A percentile compares a stretch with the other conserved stretches of the same genome.
Evolutionary conservation across 306 rosid species (phyloP).

Genomic region (Casuarina equisetifolia): DNA sequence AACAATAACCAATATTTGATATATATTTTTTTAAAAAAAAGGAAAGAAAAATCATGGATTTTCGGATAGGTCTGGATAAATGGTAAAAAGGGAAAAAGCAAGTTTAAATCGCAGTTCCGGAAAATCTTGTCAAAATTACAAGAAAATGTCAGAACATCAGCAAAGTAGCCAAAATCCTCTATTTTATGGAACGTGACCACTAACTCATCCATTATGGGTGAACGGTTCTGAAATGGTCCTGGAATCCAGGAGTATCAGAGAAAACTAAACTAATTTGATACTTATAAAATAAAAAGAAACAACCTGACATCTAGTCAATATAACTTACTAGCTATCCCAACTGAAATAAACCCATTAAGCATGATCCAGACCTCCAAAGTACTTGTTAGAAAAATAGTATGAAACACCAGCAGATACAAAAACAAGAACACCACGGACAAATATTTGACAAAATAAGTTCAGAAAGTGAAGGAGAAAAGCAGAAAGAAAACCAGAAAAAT

Average conservation of each 20-base stretch:
- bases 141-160: not conserved
- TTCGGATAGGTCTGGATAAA: not conserved
- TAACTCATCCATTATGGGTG: not conserved
- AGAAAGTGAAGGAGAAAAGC: not conserved
- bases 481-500: not conserved
- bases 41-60: not conserved
- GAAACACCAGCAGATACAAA: not conserved
- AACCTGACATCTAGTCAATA: not conserved
- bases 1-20: not conserved
- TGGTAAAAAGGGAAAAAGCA: not conserved
- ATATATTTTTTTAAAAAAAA: not conserved
- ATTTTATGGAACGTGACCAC: not conserved
- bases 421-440: not conserved
- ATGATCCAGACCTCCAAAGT: not conserved
- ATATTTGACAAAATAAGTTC: not conserved
- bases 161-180: conserved; percentile 6
- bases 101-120: conserved; percentile 13
- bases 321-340: not conserved
- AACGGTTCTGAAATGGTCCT: not conserved
- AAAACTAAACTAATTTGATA: not conserved
- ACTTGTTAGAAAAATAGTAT: not conserved
- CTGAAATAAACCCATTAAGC: not conserved
- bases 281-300: not conserved
- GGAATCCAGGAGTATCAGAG: not conserved
- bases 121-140: not conserved